phyloP scores from a whole-genome alignment of 2,329 filamentous ascomycete species.

The Neopestalotiopsis clavispora region DNA sequence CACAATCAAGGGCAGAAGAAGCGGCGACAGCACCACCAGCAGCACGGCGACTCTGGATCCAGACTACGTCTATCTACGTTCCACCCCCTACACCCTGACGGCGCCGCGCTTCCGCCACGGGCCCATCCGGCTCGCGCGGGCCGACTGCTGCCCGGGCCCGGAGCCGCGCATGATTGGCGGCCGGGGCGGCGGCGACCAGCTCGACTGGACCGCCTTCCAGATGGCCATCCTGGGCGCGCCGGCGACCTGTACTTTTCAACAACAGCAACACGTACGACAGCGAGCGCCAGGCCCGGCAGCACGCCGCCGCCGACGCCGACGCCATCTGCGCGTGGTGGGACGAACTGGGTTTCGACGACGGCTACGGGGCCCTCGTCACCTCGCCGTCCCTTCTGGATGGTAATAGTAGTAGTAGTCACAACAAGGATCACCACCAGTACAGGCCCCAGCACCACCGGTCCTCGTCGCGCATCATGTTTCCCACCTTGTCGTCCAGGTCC shows the following conservation, averaged over 20 bases:
- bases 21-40: slow-evolving; percentile 28
- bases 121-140: slow-evolving; percentile 55
- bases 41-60: slow-evolving; percentile 39
- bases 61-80: slow-evolving; percentile 50
- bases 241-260: slow-evolving; percentile 48
- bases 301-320: slow-evolving; percentile 51
- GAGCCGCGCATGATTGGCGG: slow-evolving; percentile 41
- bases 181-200: slow-evolving; percentile 45
- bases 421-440: slow-evolving; percentile 35
- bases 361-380: slow-evolving; percentile 44
- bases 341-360: slow-evolving; percentile 50
- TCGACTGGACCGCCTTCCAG: slow-evolving; percentile 70
- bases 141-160: slow-evolving; percentile 43
- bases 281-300: slow-evolving; percentile 42
- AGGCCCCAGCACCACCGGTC: slow-evolving; percentile 21
- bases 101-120: slow-evolving; percentile 59
- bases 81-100: slow-evolving; percentile 54
- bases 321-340: slow-evolving; percentile 58
- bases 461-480: slow-evolving; percentile 21
- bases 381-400: slow-evolving; percentile 28
- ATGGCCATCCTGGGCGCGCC: slow-evolving; percentile 65
- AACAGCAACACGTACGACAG: slow-evolving; percentile 37
- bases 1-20: slow-evolving; percentile 11
- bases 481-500: slow-evolving; percentile 32
- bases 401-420: neutral